Percentiles rank a stretch among this genome's conserved stretches.
phyloP scores from a whole-genome alignment of 768 basidiomycete genomes.

The Lactarius evosmus region DNA sequence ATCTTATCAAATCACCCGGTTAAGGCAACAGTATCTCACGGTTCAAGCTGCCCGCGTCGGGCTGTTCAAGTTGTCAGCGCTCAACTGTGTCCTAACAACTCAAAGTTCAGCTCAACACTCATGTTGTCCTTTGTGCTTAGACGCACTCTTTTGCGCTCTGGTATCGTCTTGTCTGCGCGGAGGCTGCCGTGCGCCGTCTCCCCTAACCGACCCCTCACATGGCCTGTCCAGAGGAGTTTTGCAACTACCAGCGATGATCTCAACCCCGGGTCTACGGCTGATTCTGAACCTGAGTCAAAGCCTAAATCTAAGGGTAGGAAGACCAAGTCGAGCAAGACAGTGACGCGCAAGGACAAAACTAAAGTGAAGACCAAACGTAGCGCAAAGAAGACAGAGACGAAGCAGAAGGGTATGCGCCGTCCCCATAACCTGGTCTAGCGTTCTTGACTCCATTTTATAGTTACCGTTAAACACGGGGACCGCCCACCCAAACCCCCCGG shows the following conservation, averaged over 20 bases:
- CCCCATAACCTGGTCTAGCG: not conserved
- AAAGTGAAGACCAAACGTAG: not conserved
- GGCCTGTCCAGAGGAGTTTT: constrained; percentile 6
- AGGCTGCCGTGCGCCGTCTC: not conserved
- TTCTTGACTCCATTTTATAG: constrained; percentile 8
- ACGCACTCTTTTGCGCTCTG: constrained; percentile 12
- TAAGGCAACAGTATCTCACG: constrained; percentile 18
- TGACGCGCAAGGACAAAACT: not conserved
- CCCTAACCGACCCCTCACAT: not conserved
- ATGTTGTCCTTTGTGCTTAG: constrained; percentile 15
- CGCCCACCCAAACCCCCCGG: constrained; percentile 5
- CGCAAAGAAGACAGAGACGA: not conserved
- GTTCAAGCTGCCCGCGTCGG: not conserved
- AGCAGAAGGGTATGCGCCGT: not conserved
- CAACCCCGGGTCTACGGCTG: not conserved
- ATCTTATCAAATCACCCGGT: not conserved
- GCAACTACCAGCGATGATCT: not conserved
- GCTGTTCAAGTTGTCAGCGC: not conserved
- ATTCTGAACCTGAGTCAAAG: constrained; percentile 12
- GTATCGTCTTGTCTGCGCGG: not conserved
- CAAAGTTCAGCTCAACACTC: not conserved
- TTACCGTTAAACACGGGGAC: not conserved
- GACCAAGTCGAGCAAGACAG: not conserved
- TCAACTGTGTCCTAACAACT: not conserved
- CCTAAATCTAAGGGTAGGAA: constrained; percentile 5